phyloP scores from a whole-genome alignment of 2,329 filamentous ascomycete species.

The Sphaerostilbella broomeana region DNA sequence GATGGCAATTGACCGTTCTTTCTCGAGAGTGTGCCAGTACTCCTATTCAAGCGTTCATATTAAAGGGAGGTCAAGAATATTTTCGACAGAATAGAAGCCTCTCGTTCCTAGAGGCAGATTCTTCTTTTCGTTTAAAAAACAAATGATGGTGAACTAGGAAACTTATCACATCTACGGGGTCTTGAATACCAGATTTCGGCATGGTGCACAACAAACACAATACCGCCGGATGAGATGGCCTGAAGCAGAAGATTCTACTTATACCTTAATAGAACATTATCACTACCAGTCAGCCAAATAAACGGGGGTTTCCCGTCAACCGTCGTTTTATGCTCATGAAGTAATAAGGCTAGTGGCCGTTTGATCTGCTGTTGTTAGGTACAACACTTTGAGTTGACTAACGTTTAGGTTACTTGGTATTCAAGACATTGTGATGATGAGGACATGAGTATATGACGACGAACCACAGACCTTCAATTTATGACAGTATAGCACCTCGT shows the following conservation, averaged over 20 bases:
- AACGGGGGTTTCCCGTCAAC: no score
- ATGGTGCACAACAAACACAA: background rate
- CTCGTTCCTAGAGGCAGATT: conserved; percentile 22
- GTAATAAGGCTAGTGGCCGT: conserved; percentile 30
- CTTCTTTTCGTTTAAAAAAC: background rate
- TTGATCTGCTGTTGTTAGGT: no score
- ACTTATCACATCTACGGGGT: conserved; percentile 1
- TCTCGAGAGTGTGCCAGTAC: conserved; percentile 29
- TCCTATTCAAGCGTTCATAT: conserved; percentile 21
- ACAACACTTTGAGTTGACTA: no score
- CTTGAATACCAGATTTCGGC: background rate
- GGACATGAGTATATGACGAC: no score
- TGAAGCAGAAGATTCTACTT: no score
- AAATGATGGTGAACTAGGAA: conserved; percentile 1
- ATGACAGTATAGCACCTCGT: no score
- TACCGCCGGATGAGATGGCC: no score
- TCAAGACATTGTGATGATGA: no score
- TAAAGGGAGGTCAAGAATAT: conserved; percentile 37
- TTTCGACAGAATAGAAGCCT: conserved; percentile 37
- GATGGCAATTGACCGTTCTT: conserved; percentile 22
- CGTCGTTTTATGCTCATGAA: conserved; percentile 13
- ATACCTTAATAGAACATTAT: no score
- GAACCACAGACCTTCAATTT: no score
- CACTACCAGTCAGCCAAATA: accelerated
- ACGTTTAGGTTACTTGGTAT: no score